Conservation (phyloP, 1,139 yeast species). For the Candida neerlandica region DNA sequence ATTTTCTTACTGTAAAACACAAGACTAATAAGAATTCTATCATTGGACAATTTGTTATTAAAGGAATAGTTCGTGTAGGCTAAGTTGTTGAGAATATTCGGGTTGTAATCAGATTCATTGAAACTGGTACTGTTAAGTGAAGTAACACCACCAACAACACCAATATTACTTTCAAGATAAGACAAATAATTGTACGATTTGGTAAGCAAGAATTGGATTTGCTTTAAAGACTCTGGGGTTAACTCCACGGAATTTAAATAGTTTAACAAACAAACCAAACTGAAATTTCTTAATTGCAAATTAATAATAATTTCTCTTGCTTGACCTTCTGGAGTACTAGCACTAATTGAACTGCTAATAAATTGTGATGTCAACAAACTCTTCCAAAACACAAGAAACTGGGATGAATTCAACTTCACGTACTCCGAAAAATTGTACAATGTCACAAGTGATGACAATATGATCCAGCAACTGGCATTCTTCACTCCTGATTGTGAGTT, state of each 20-base stretch:
- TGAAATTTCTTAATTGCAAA: slow-evolving; percentile 40
- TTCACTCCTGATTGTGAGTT: slow-evolving; percentile 25
- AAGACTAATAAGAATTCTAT: slow-evolving; percentile 33
- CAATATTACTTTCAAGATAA: slow-evolving; percentile 43
- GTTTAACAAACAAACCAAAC: slow-evolving; percentile 45
- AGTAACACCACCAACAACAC: slow-evolving; percentile 38
- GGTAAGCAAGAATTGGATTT: slow-evolving; percentile 43
- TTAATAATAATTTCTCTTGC: slow-evolving; percentile 38
- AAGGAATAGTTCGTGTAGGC: slow-evolving; percentile 30
- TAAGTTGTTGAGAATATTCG: slow-evolving; percentile 33
- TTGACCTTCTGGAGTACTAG: slow-evolving; percentile 24
- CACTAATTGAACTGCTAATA: slow-evolving; percentile 30
- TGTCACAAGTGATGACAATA: slow-evolving; percentile 76
- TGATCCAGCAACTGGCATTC: slow-evolving; percentile 61
- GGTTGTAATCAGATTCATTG: slow-evolving; percentile 34
- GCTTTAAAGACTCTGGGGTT: slow-evolving; percentile 47
- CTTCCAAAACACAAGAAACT: slow-evolving; percentile 79
- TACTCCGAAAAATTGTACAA: slow-evolving; percentile 61
- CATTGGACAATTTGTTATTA: slow-evolving; percentile 26
- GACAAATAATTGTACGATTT: slow-evolving; percentile 47
- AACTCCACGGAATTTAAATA: slow-evolving; percentile 42
- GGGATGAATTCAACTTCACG: slow-evolving; percentile 72
- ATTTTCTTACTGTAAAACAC: slow-evolving; percentile 39
- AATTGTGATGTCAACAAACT: slow-evolving; percentile 64
- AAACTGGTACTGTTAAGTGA: slow-evolving; percentile 30